Evolutionary conservation across 768 basidiomycete species (phyloP).

Genomic region (Leccinum subtestaceum): DNA sequence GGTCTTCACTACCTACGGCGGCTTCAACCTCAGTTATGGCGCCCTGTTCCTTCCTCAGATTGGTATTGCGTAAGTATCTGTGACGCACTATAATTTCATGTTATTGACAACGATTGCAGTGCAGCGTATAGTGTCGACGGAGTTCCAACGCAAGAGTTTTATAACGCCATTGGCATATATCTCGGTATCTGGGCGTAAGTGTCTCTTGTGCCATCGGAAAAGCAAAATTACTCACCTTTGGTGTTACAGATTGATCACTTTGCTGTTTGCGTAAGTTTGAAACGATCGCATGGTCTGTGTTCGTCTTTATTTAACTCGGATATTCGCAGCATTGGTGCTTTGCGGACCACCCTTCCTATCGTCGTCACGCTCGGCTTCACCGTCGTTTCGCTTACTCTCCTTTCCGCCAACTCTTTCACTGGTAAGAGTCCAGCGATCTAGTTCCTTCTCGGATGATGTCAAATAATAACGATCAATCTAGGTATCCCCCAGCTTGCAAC

Average conservation of each 20-base stretch:
- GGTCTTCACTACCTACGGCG: conserved; percentile 29
- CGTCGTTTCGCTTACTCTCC: conserved; percentile 23
- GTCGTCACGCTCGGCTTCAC: conserved; percentile 21
- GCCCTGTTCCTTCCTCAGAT: conserved; percentile 27
- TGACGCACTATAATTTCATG: too few species aligned
- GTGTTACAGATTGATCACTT: conserved; percentile 21
- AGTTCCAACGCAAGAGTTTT: conserved; percentile 24
- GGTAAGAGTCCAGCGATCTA: conserved; percentile 12
- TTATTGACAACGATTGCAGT: conserved; percentile 11
- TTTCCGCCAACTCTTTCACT: conserved; percentile 27
- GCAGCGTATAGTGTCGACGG: conserved; percentile 26
- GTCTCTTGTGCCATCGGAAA: not conserved
- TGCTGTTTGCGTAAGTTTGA: conserved; percentile 22
- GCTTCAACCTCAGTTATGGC: conserved; percentile 30
- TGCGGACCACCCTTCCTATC: conserved; percentile 27
- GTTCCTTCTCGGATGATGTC: not conserved
- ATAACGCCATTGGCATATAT: conserved; percentile 27
- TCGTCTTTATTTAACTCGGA: not conserved
- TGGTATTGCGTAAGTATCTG: conserved; percentile 23
- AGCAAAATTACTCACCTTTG: not conserved
- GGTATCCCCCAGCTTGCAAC: conserved; percentile 25
- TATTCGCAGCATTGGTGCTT: conserved; percentile 13
- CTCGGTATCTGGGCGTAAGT: conserved; percentile 27
- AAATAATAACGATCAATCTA: not conserved
- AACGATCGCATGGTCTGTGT: not conserved